Percentiles rank a stretch among this genome's conserved stretches.
phyloP scores from a whole-genome alignment of 495 filamentous ascomycete species.

The Podospora comata region DNA sequence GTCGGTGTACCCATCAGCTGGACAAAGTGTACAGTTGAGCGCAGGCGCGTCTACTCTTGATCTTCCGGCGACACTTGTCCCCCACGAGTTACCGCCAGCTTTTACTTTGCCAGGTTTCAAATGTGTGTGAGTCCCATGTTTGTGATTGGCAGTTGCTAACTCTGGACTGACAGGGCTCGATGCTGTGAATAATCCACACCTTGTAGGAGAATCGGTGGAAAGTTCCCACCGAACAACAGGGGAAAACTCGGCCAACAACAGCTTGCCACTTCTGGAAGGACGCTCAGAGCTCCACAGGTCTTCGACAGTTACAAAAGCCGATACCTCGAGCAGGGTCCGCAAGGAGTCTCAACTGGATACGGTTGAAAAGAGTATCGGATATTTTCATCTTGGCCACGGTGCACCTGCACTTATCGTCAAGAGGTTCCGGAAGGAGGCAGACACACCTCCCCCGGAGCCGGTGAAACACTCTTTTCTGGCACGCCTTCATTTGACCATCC shows the following conservation, averaged over 20 bases:
- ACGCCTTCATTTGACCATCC: slow-evolving; percentile 33
- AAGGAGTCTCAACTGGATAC: slow-evolving; percentile 29
- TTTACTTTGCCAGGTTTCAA: slow-evolving; percentile 16
- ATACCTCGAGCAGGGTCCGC: slow-evolving; percentile 24
- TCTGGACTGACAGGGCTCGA: slow-evolving; percentile 17
- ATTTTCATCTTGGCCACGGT: slow-evolving; percentile 30
- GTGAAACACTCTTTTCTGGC: slow-evolving; percentile 34
- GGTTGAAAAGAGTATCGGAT: slow-evolving; percentile 35
- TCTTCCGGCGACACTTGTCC: slow-evolving; percentile 6
- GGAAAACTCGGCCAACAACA: slow-evolving; percentile 3
- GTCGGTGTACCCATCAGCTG: slow-evolving; percentile 28
- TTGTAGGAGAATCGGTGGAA: slow-evolving; percentile 8
- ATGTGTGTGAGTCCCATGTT: slow-evolving; percentile 12
- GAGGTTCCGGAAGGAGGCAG: slow-evolving; percentile 35
- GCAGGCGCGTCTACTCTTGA: slow-evolving; percentile 15
- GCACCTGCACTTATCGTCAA: slow-evolving; percentile 28
- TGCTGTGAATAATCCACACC: slow-evolving; percentile 13
- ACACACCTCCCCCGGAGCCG: slow-evolving; percentile 15
- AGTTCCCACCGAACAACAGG: slow-evolving; percentile 16
- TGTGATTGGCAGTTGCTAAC: background rate
- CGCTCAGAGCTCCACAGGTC: background rate
- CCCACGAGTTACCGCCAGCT: background rate
- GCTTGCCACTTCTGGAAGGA: background rate
- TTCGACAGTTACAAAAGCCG: slow-evolving; percentile 13
- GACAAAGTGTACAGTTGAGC: slow-evolving; percentile 18